phyloP scores from a whole-genome alignment of 2,329 filamentous ascomycete genomes.

The Arthrinium phaeospermum region DNA sequence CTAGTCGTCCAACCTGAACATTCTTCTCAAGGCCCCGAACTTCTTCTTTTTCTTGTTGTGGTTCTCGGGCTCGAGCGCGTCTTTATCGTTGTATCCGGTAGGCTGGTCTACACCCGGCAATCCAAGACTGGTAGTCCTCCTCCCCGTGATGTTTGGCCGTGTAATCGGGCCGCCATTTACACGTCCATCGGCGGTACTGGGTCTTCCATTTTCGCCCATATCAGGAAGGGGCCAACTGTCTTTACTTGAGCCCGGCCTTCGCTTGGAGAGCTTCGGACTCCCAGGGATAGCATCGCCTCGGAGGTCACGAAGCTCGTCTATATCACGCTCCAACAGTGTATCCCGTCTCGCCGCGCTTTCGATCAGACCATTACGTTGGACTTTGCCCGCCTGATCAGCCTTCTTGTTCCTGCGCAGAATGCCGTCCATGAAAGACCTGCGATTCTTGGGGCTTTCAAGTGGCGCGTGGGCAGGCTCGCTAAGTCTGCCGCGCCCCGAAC shows the following conservation, averaged over 20 bases:
- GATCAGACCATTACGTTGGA: slow-evolving; percentile 56
- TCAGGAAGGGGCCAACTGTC: slow-evolving; percentile 57
- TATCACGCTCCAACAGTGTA: slow-evolving; percentile 64
- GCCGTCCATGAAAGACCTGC: slow-evolving; percentile 59
- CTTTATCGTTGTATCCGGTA: slow-evolving; percentile 24
- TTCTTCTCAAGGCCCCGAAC: slow-evolving; percentile 68
- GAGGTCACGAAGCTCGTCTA: slow-evolving; percentile 57
- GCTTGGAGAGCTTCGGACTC: slow-evolving; percentile 54
- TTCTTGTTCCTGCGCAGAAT: slow-evolving; percentile 70
- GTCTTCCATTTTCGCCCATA: slow-evolving; percentile 34
- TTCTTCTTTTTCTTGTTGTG: slow-evolving; percentile 63
- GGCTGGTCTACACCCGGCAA: slow-evolving; percentile 23
- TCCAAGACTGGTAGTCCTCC: slow-evolving; percentile 37
- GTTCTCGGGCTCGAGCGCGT: slow-evolving; percentile 26
- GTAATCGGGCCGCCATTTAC: slow-evolving; percentile 26
- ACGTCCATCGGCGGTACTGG: slow-evolving; percentile 39
- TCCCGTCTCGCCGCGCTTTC: slow-evolving; percentile 68
- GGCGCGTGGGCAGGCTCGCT: slow-evolving; percentile 26
- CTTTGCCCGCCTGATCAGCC: slow-evolving; percentile 53
- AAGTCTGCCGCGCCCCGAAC: slow-evolving; percentile 37
- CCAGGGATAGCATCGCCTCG: slow-evolving; percentile 40
- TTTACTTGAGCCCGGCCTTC: slow-evolving; percentile 42
- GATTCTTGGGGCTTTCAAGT: slow-evolving; percentile 41
- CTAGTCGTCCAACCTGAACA: slow-evolving; percentile 62
- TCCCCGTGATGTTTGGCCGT: slow-evolving; percentile 28